Base-by-base conservation (phyloP, 495 filamentous ascomycete species). In the Bacidia rubella region DNA sequence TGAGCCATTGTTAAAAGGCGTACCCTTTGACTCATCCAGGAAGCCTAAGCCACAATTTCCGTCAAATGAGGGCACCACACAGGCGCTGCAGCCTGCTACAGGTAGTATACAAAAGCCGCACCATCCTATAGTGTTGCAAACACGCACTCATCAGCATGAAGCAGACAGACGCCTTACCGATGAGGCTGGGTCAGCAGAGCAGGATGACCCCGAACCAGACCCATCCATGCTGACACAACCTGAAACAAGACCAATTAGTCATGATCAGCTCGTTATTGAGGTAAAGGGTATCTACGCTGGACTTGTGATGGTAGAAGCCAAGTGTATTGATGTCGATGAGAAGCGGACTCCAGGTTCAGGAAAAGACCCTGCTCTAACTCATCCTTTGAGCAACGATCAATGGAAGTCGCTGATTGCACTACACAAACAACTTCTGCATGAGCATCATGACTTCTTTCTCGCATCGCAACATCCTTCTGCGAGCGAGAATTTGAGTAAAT, bases 211-310 rank as follows among this genome's bases (percentile, higher is more conserved):
- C 5, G 38, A 54, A 15, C 10, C 29, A 20, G 25, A 59, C 2
- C 51, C 60, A 23, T 56, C 61, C 22, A 69, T 72, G 61, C 59
- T 71, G 10, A 61, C 61, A 27, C 80, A 85, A 57, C 78, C 74
- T n/a, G 77, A 83, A 47, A 82, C 80, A n/a, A 65, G 78, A 43
- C 73, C 79, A 11, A 86, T 89, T 32, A 82, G 80, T 11, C 77
- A 86, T 53, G 83, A 86, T 15, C 80, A 89, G 61, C 71, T 89
- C 3, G 74, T 80, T n/a, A 53, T 60, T 2, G 69, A 70, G 53
- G 60, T 62, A 15, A 74, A 74, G 58, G 65, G 65, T 15, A 69
- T 74, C 23, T 74, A 75, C 54, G 67, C 63, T 24, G 70, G 68
- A 3, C 58, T 76, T 5, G 67, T 68, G 15, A 71, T 74, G 63